phyloP scores from a whole-genome alignment of 139 green algal species.

The Protoeuglena noctilucae region DNA sequence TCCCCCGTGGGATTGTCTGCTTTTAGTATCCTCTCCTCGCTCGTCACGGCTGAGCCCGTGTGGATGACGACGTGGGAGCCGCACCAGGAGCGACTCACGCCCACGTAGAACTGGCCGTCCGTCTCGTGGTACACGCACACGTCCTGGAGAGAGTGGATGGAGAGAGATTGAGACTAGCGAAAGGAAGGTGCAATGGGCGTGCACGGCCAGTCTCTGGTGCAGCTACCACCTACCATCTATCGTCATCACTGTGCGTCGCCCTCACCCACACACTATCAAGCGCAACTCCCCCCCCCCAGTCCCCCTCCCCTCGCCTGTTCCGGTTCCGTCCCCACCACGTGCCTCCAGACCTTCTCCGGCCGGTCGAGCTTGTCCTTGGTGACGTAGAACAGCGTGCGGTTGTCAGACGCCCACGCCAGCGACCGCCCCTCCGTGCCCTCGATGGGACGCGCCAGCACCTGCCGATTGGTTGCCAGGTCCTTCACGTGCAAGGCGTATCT shows the following conservation, averaged over 20 bases:
- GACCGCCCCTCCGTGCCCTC: slow-evolving; percentile 27
- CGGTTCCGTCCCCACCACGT: slow-evolving; percentile 32
- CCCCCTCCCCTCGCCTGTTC: too few species aligned
- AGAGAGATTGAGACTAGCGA: too few species aligned
- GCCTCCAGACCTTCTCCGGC: slow-evolving; percentile 36
- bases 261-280: too few species aligned
- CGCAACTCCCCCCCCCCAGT: too few species aligned
- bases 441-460: slow-evolving; percentile 42
- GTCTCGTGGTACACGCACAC: slow-evolving; percentile 58
- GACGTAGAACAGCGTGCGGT: slow-evolving; percentile 25
- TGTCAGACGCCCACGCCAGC: slow-evolving; percentile 43
- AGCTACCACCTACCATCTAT: too few species aligned
- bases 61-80: slow-evolving; percentile 48
- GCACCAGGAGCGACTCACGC: slow-evolving; percentile 27
- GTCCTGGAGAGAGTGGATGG: too few species aligned
- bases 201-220: too few species aligned
- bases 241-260: too few species aligned
- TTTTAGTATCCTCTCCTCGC: slow-evolving; percentile 38
- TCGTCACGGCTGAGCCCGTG: slow-evolving; percentile 30
- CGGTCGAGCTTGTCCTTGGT: slow-evolving; percentile 57
- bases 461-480: slow-evolving; percentile 28
- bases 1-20: slow-evolving; percentile 34
- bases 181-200: too few species aligned
- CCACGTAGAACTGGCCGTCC: slow-evolving; percentile 60
- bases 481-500: slow-evolving; percentile 66